Evolutionary conservation across 2,329 filamentous ascomycete genomes (phyloP).

Genomic region (Cordyceps cicadae): DNA sequence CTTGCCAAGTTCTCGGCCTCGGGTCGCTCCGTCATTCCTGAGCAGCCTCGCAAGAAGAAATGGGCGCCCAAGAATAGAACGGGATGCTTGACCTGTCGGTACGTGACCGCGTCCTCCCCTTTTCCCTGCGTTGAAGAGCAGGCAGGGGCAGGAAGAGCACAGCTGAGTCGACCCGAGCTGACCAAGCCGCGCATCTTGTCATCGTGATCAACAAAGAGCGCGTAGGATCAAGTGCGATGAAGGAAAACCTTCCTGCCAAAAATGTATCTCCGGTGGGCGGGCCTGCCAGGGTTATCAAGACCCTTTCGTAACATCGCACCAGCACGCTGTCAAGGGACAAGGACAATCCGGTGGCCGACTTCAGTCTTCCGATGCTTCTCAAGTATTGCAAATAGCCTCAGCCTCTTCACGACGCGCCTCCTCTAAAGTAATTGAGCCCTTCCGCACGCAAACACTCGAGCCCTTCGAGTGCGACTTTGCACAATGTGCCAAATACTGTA

Average conservation of each 20-base stretch:
- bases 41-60: constrained; percentile 3
- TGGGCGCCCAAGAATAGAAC: not conserved
- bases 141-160: too few relatives aligned
- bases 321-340: not conserved
- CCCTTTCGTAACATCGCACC: not conserved
- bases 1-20: not conserved
- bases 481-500: constrained; percentile 4
- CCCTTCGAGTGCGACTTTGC: constrained; percentile 6
- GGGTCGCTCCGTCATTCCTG: not conserved
- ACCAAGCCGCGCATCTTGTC: not conserved
- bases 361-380: not conserved
- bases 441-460: not conserved
- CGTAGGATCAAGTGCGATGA: constrained; percentile 1
- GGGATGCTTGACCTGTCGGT: constrained; percentile 3
- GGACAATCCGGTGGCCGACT: not conserved
- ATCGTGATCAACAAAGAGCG: not conserved
- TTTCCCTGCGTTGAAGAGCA: not conserved
- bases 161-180: not conserved
- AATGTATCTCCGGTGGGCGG: not conserved
- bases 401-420: too few relatives aligned
- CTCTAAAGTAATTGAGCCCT: not conserved
- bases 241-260: not conserved
- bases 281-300: not conserved
- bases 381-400: not conserved
- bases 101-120: too few relatives aligned